Conservation (phyloP, 2,329 filamentous ascomycete genomes). For the Dothistroma septosporum region DNA sequence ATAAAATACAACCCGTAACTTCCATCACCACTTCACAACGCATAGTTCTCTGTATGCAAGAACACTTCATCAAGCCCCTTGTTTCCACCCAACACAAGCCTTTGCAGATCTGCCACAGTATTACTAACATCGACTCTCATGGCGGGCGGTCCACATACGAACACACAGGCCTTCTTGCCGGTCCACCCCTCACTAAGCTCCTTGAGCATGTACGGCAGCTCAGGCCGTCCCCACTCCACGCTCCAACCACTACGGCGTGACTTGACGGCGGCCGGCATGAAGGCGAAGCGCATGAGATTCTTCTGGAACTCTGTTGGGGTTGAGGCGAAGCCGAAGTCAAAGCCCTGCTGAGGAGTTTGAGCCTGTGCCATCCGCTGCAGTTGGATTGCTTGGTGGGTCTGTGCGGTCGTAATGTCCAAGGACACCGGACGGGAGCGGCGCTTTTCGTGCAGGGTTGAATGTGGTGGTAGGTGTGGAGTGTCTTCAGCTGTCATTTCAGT, state of each 20-base stretch:
- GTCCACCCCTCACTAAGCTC: constrained; percentile 77
- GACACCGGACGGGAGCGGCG: constrained; percentile 41
- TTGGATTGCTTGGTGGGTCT: constrained; percentile 33
- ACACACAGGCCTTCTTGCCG: constrained; percentile 78
- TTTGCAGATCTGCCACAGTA: constrained; percentile 77
- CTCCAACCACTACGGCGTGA: constrained; percentile 69
- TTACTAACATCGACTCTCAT: constrained; percentile 88
- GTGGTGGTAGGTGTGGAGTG: constrained; percentile 32
- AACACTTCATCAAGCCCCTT: constrained; percentile 82
- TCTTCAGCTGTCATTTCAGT: constrained; percentile 24
- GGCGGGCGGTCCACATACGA: constrained; percentile 82
- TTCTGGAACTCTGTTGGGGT: constrained; percentile 86
- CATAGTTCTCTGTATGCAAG: constrained; percentile 92
- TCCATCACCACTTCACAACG: constrained; percentile 55
- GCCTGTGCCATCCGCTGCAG: constrained; percentile 16
- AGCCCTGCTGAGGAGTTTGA: constrained; percentile 16
- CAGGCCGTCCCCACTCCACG: constrained; percentile 86
- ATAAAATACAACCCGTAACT: neutral
- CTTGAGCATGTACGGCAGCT: constrained; percentile 80
- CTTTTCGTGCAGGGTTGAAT: constrained; percentile 38
- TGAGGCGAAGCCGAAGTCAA: constrained; percentile 65
- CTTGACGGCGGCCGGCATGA: constrained; percentile 55
- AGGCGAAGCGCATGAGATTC: constrained; percentile 75
- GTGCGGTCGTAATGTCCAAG: constrained; percentile 42
- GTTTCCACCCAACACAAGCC: constrained; percentile 70